These are phyloP conservation scores for Mycena kentingensis DNA, from an alignment of 768 basidiomycete genomes.

Conservation along the genomic window DNA sequence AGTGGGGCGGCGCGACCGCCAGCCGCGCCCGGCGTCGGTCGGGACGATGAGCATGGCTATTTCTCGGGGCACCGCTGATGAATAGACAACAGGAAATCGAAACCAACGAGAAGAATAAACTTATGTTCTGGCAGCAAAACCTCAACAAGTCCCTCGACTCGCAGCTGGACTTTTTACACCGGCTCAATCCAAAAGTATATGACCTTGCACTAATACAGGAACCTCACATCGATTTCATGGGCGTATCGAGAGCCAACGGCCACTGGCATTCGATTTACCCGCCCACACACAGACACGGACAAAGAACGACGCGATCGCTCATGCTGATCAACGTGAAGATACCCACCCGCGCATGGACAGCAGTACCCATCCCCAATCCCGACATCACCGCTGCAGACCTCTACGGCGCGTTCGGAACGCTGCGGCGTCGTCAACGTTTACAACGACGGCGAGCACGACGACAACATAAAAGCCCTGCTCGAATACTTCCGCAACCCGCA, in stretches of 20 bases:
- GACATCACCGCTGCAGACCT: conserved; percentile 30
- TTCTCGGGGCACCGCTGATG: background rate
- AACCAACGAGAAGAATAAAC: background rate
- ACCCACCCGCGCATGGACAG: background rate
- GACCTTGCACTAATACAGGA: conserved; percentile 35
- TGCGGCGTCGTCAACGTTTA: conserved; percentile 33
- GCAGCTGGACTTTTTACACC: conserved; percentile 12
- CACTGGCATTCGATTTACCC: conserved; percentile 31
- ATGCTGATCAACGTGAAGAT: conserved; percentile 8
- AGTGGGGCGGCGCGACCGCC: no score
- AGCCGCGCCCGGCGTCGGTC: no score
- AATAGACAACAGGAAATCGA: background rate
- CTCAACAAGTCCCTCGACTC: conserved; percentile 28
- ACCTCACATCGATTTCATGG: conserved; percentile 28
- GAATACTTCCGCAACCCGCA: conserved; percentile 3
- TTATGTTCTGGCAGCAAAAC: conserved; percentile 30
- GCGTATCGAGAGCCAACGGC: conserved; percentile 11
- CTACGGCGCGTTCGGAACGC: conserved; percentile 1
- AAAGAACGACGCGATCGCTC: background rate
- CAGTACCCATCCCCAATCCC: conserved; percentile 2
- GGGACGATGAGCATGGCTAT: background rate
- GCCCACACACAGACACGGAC: conserved; percentile 7
- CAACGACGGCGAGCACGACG: conserved; percentile 21
- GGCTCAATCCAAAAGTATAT: background rate
- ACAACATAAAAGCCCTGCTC: background rate